phyloP scores from a whole-genome alignment of 495 filamentous ascomycete genomes.

The Letharia columbiana region DNA sequence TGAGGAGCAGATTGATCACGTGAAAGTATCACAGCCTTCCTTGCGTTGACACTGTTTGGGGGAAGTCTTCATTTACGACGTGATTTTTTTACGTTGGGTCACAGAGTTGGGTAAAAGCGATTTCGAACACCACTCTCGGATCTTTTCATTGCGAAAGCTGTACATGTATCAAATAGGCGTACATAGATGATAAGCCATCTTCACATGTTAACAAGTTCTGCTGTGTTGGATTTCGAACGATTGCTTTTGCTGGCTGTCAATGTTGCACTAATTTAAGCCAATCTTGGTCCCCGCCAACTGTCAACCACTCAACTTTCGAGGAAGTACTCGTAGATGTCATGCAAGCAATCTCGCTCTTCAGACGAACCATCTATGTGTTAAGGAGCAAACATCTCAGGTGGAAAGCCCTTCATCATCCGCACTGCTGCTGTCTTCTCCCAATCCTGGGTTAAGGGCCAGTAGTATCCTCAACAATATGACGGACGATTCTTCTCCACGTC shows the following conservation, averaged over 20 bases:
- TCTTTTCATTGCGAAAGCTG: not conserved
- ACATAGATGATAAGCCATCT: not conserved
- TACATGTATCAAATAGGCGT: not conserved
- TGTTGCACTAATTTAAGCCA: not conserved
- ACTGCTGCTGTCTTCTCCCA: not conserved
- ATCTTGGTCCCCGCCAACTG: not conserved
- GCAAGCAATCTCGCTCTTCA: not conserved
- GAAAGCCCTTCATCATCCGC: not conserved
- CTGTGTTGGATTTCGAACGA: not conserved
- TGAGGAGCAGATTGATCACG: not conserved
- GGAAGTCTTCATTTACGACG: not conserved
- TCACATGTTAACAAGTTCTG: not conserved
- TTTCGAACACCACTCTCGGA: not conserved
- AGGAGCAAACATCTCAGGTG: not conserved
- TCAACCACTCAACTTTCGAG: too few relatives aligned
- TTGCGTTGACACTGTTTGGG: not conserved
- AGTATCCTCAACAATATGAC: conserved; percentile 8
- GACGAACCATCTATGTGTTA: not conserved
- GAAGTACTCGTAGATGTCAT: not conserved
- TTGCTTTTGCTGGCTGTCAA: not conserved
- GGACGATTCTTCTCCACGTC: conserved; percentile 11
- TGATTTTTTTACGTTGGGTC: not conserved
- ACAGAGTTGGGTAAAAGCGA: not conserved
- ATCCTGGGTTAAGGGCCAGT: not conserved
- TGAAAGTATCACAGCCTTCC: not conserved